Evolutionary conservation across 805 yeast genomes (phyloP).

Genomic region (Debaryomyces tyrocola): DNA sequence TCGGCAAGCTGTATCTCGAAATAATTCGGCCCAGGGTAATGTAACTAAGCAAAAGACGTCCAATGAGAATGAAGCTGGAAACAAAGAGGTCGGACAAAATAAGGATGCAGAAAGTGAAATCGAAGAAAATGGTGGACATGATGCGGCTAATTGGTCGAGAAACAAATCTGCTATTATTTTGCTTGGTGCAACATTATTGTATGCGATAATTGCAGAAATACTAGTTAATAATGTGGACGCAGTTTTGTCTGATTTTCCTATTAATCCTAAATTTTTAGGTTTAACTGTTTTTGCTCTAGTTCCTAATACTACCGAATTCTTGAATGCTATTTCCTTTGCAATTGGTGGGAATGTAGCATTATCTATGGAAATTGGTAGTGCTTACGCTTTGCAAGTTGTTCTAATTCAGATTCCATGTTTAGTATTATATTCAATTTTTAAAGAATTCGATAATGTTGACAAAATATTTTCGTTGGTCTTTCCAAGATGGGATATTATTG

Average conservation of each 20-base stretch:
- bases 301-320: slow-evolving; percentile 95
- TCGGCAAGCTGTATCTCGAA: neutral
- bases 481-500: slow-evolving; percentile 94
- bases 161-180: slow-evolving; percentile 79
- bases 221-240: slow-evolving; percentile 90
- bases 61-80: neutral
- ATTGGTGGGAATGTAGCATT: slow-evolving; percentile 93
- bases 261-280: slow-evolving; percentile 88
- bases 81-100: slow-evolving; percentile 8
- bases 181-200: slow-evolving; percentile 78
- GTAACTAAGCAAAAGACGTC: neutral
- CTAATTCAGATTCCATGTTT: slow-evolving; percentile 89
- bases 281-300: slow-evolving; percentile 93
- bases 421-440: slow-evolving; percentile 66
- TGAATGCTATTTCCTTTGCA: slow-evolving; percentile 96
- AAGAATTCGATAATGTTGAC: slow-evolving; percentile 41
- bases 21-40: neutral
- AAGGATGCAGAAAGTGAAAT: slow-evolving; percentile 26
- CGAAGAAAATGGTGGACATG: slow-evolving; percentile 66
- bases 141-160: slow-evolving; percentile 96
- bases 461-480: slow-evolving; percentile 77
- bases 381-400: slow-evolving; percentile 95
- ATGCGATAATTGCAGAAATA: slow-evolving; percentile 93
- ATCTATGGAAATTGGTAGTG: slow-evolving; percentile 97
- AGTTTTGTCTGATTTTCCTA: slow-evolving; percentile 74